Evolutionary conservation across 1,139 yeast species (phyloP), one percentile per base, ranked within the genome.

Genomic region (Lodderomyces jiufengensis): DNA sequence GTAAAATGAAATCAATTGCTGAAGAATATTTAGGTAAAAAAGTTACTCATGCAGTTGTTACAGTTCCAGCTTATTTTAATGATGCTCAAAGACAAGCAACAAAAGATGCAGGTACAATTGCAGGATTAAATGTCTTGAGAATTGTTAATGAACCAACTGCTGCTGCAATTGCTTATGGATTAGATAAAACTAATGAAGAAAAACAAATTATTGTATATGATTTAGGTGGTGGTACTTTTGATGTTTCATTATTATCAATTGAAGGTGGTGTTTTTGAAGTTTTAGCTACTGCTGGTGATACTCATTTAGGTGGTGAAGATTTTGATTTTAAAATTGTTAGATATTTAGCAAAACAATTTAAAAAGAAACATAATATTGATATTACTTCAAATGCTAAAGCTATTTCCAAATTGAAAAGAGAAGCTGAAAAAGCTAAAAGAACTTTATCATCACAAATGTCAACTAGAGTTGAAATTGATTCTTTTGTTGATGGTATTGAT

Each of bases 31-130:
- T 87, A 51, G 96, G 96, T 49, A 77, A 82, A 59, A 78, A 82
- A 61, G 95, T 87, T 46, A 84, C 94, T 39, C 94, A 88, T 54
- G 96, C 96, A 27, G 97, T 88, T 48, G 95, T 88, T 47, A 88
- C 97, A 33, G 97, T 90, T 40, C 97, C 97, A 40, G 97, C 97
- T 39, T 90, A 90, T 70, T 90, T 90, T 73, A 92, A 90, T 65
- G 97, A 90, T 67, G 95, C 97, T 41, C 97, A 90, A 72, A 84
- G 97, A 74, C 97, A 90, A 67, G 97, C 97, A 45, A 90, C 97
- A 47, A 88, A 90, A 73, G 97, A 88, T 64, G 97, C 97, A 38
- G 97, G 97, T 72, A 76, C 86, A 44, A 90, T 90, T 73, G 95
- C 97, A 32, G 97, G 97, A 52, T 78, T 90, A 59, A 87, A 85